A percentile compares a stretch with the other conserved stretches of the same genome.
Evolutionary conservation across 148 eudicot genomes (phyloP).

Genomic region (Persicaria maculosa): DNA sequence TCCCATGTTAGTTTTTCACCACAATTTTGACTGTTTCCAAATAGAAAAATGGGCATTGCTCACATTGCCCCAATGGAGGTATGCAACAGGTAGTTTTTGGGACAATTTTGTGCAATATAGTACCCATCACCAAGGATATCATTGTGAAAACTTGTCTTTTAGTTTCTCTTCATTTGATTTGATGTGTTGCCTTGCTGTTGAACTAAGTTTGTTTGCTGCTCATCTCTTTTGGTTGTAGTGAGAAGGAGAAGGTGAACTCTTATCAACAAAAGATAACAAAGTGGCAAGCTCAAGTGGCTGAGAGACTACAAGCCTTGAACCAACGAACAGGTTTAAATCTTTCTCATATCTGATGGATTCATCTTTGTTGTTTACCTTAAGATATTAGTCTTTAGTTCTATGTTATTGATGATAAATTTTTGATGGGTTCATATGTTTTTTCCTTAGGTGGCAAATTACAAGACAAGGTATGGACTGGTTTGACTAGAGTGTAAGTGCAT

Average conservation of each 20-base stretch:
- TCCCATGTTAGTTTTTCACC: background rate
- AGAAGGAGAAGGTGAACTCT: slow-evolving; percentile 87
- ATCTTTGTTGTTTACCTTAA: background rate
- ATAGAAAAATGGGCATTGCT: background rate
- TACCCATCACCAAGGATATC: background rate
- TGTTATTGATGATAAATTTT: slow-evolving; percentile 1
- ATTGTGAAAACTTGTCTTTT: background rate
- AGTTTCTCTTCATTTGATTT: background rate
- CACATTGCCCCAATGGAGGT: background rate
- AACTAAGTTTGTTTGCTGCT: background rate
- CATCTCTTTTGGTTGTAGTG: slow-evolving; percentile 29
- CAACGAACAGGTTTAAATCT: slow-evolving; percentile 46
- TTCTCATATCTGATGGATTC: background rate
- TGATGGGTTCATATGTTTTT: slow-evolving; percentile 11
- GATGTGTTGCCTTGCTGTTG: background rate
- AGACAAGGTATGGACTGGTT: slow-evolving; percentile 57
- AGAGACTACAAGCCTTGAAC: slow-evolving; percentile 60
- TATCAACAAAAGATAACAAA: slow-evolving; percentile 88
- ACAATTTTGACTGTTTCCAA: background rate
- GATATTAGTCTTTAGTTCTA: background rate
- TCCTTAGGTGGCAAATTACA: slow-evolving; percentile 47
- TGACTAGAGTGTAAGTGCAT: slow-evolving; percentile 24
- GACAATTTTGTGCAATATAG: background rate
- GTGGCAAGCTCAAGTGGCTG: slow-evolving; percentile 86
- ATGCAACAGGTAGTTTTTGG: background rate